A percentile compares a stretch with the other conserved stretches of the same genome.
Evolutionary conservation across 805 yeast genomes (phyloP).

Genomic region (Candida vaughaniae): DNA sequence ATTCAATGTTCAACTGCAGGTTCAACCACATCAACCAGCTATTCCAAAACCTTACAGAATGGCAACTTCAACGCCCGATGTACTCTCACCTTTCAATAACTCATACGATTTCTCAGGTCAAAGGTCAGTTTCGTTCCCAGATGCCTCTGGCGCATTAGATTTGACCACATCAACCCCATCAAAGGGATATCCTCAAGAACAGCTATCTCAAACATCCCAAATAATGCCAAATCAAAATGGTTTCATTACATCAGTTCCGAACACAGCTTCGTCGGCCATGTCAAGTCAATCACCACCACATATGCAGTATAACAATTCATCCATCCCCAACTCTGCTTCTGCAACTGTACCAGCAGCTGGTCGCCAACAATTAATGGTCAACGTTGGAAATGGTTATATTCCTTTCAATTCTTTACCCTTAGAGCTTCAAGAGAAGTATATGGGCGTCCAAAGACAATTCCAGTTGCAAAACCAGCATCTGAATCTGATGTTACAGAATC

Average conservation of each 20-base stretch:
- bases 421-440: conserved; percentile 18
- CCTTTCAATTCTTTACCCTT: conserved; percentile 19
- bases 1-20: background rate
- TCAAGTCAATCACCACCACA: background rate
- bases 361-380: conserved; percentile 19
- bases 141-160: conserved; percentile 8
- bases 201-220: background rate
- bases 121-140: conserved; percentile 3
- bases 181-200: conserved; percentile 2
- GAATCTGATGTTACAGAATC: conserved; percentile 9
- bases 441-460: conserved; percentile 19
- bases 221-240: background rate
- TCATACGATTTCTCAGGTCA: conserved; percentile 5
- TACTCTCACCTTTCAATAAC: conserved; percentile 9
- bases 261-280: background rate
- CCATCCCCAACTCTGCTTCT: background rate
- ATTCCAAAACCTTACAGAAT: background rate
- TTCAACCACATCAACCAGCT: background rate
- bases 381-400: conserved; percentile 19
- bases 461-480: conserved; percentile 14
- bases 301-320: background rate
- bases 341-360: background rate
- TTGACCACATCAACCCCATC: conserved; percentile 18
- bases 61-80: background rate
- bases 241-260: no score